A percentile compares a stretch with the other conserved stretches of the same genome.
phyloP scores from a whole-genome alignment of 75 land plant species.

The Picea sitchensis region DNA sequence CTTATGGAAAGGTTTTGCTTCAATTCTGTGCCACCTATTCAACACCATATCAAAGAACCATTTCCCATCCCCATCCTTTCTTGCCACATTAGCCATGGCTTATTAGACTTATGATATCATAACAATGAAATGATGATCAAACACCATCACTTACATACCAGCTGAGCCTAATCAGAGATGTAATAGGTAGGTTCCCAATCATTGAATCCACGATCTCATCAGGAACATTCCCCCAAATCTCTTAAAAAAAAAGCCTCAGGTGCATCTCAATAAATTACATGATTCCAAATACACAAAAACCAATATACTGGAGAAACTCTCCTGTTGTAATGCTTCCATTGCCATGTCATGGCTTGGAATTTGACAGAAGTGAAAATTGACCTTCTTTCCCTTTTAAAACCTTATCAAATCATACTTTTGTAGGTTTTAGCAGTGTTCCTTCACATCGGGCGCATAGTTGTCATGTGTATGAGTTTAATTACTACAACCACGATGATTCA shows the following conservation, averaged over 20 bases:
- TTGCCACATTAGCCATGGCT: conserved; percentile 9
- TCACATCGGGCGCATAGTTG: no score
- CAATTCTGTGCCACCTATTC: conserved; percentile 8
- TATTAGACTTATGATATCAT: background rate
- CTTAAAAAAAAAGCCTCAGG: background rate
- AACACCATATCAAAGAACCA: conserved; percentile 6
- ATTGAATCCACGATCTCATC: conserved; percentile 19
- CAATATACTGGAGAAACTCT: no score
- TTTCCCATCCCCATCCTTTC: background rate
- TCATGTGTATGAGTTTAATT: no score
- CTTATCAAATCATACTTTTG: no score
- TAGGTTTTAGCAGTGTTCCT: no score
- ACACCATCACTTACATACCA: conserved; percentile 29
- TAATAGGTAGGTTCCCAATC: conserved; percentile 21
- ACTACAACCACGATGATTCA: no score
- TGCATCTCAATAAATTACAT: no score
- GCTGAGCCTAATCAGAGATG: conserved; percentile 14
- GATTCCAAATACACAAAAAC: no score
- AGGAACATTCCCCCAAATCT: conserved; percentile 25
- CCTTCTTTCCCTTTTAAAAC: no score
- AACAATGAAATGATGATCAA: background rate
- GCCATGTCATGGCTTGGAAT: no score
- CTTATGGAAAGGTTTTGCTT: background rate
- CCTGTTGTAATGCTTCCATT: no score
- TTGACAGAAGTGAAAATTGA: no score